Base-by-base conservation (phyloP, 2,329 filamentous ascomycete genomes). In the Fusarium kyushuense region DNA sequence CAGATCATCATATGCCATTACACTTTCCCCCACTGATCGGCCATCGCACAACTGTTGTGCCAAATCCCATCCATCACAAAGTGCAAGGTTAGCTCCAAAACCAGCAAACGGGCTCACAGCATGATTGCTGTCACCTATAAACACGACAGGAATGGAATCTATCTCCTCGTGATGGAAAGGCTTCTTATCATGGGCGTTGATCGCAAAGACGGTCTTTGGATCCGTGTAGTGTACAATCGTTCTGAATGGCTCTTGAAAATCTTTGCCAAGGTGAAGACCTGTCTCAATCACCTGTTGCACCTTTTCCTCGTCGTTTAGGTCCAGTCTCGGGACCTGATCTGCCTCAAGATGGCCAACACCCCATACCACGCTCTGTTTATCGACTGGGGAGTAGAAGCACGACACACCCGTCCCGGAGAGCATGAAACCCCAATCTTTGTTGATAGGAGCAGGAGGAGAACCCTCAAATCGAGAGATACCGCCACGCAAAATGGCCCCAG, bases 101-200 rank as follows among this genome's bases (percentile, higher is more conserved):
- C 84, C 82, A 7, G 83, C 80, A 72, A 84, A 86, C 0, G 83
- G 81, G 52, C 78, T 83, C 8, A 84, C 76, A 2, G 83, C 83
- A 67, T 86, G 84, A 63, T 86, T 85, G 55, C 78, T 77, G 65
- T 86, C 83, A 13, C 84, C 84, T 23, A 86, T 81, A 51, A 83
- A 85, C 12, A 85, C 70, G 10, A 82, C 75, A 1, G 73, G 70
- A 12, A 70, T 19, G 6, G 71, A 46, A 2, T 55, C 23, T 5
- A 74, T 45, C 9, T 65, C 58, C 10, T 73, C 65, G 43, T 85
- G 82, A 1, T 62, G 10, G 58, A 85, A 84, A 0, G 83, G 79
- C 41, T 70, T 55, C 67, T 84, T 85, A 65, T 85, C 83, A 58
- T 75, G 76, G 1, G 79, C 80, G 38, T 81, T 82, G 51, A 83